Conservation (phyloP, 192 early-diverging fungal genomes). For the Umbelopsis sp. region DNA sequence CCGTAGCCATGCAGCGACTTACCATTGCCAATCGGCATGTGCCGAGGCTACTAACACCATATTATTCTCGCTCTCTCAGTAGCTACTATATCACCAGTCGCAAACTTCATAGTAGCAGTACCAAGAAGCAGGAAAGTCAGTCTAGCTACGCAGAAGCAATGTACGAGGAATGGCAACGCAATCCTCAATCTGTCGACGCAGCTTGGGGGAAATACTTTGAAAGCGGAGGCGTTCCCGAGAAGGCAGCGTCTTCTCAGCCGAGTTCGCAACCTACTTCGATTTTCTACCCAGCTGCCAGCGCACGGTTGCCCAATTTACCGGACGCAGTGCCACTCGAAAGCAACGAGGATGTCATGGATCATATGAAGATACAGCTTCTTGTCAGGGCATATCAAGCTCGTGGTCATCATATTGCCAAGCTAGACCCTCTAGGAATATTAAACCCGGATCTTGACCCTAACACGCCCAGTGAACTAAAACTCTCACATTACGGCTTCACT, state of each 20-base stretch:
- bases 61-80: background rate
- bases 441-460: slow-evolving; percentile 51
- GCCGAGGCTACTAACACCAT: background rate
- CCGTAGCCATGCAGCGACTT: slow-evolving; percentile 1
- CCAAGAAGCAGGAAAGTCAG: slow-evolving; percentile 58
- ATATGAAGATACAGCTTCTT: slow-evolving; percentile 97
- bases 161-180: slow-evolving; percentile 89
- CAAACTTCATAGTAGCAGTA: background rate
- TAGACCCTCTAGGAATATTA: slow-evolving; percentile 95
- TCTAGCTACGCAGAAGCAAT: slow-evolving; percentile 93
- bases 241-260: slow-evolving; percentile 60
- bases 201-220: slow-evolving; percentile 98
- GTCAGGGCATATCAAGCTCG: slow-evolving; percentile 95
- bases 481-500: slow-evolving; percentile 91
- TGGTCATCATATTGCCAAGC: slow-evolving; percentile 93
- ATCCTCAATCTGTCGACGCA: slow-evolving; percentile 88
- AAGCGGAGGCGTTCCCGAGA: slow-evolving; percentile 66
- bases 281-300: slow-evolving; percentile 69
- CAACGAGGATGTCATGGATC: slow-evolving; percentile 81
- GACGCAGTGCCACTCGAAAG: slow-evolving; percentile 47
- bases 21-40: background rate
- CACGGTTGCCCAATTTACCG: slow-evolving; percentile 52
- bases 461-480: slow-evolving; percentile 81
- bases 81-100: background rate
- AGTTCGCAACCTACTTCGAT: slow-evolving; percentile 83